Conservation (phyloP, 1,284 basidiomycete species). For the Heterobasidion irregulare region DNA sequence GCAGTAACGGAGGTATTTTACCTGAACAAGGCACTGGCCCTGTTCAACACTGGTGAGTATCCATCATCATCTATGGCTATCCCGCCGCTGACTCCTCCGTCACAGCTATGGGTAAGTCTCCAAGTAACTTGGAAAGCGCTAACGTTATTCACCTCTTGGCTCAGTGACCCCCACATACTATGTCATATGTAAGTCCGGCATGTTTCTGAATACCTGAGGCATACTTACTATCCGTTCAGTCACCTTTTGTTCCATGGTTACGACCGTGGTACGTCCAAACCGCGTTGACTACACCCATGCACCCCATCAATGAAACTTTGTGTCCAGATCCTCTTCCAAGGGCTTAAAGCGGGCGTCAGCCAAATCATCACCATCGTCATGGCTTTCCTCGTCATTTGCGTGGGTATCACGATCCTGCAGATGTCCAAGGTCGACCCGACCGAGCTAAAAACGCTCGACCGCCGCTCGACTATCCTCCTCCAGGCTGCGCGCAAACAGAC, state of each 20-base stretch:
- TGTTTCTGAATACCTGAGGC: constrained; percentile 8
- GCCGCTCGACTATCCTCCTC: constrained; percentile 79
- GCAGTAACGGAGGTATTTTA: constrained; percentile 90
- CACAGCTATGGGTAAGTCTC: constrained; percentile 13
- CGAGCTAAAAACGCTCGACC: constrained; percentile 69
- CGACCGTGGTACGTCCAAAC: constrained; percentile 56
- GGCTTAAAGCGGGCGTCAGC: constrained; percentile 67
- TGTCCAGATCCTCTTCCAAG: constrained; percentile 78
- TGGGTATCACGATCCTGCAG: constrained; percentile 92
- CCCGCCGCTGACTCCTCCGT: not conserved
- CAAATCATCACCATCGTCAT: constrained; percentile 88
- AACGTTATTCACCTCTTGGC: constrained; percentile 12
- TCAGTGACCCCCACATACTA: constrained; percentile 86
- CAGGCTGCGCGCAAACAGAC: constrained; percentile 65
- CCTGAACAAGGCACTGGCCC: constrained; percentile 91
- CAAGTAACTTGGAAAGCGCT: not conserved
- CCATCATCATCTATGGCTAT: not conserved
- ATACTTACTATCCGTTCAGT: constrained; percentile 30
- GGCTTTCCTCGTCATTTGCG: constrained; percentile 83
- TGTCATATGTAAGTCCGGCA: constrained; percentile 54
- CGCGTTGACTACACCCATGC: not conserved
- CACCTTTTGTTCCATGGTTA: constrained; percentile 85
- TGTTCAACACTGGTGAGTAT: constrained; percentile 82
- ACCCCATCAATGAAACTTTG: constrained; percentile 1
- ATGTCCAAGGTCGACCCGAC: constrained; percentile 90